These are phyloP conservation scores for Polytolypa hystricis DNA, from an alignment of 2,329 filamentous ascomycete species.

Conservation along the genomic window DNA sequence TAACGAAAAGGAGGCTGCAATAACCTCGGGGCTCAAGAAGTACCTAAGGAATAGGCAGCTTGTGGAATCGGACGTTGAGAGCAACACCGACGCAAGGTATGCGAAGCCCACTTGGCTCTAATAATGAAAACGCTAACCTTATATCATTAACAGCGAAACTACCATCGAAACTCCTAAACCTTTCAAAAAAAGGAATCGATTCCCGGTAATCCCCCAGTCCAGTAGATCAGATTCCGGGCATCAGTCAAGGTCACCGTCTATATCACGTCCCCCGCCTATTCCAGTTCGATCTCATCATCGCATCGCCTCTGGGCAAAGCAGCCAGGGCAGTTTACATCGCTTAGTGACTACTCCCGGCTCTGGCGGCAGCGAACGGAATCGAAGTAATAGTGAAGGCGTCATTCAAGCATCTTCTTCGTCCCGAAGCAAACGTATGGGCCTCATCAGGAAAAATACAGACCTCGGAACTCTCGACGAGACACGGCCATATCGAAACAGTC, in stretches of 20 bases:
- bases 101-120: neutral
- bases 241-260: constrained; percentile 56
- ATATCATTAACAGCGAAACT: constrained; percentile 50
- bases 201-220: constrained; percentile 44
- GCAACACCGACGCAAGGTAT: constrained; percentile 35
- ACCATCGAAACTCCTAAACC: constrained; percentile 67
- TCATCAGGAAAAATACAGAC: constrained; percentile 47
- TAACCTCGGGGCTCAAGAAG: constrained; percentile 50
- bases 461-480: constrained; percentile 43
- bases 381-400: constrained; percentile 53
- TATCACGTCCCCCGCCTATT: constrained; percentile 61
- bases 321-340: constrained; percentile 44
- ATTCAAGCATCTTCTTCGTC: constrained; percentile 35
- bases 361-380: constrained; percentile 50
- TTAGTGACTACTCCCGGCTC: constrained; percentile 62
- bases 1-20: constrained; percentile 48
- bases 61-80: constrained; percentile 33
- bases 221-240: constrained; percentile 57
- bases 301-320: constrained; percentile 33
- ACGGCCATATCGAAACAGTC: constrained; percentile 40
- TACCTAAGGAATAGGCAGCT: constrained; percentile 41
- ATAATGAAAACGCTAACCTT: neutral
- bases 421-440: constrained; percentile 49
- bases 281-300: constrained; percentile 73
- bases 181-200: constrained; percentile 46